phyloP scores from a whole-genome alignment of 257 asterid species.

The Linaria vulgaris region DNA sequence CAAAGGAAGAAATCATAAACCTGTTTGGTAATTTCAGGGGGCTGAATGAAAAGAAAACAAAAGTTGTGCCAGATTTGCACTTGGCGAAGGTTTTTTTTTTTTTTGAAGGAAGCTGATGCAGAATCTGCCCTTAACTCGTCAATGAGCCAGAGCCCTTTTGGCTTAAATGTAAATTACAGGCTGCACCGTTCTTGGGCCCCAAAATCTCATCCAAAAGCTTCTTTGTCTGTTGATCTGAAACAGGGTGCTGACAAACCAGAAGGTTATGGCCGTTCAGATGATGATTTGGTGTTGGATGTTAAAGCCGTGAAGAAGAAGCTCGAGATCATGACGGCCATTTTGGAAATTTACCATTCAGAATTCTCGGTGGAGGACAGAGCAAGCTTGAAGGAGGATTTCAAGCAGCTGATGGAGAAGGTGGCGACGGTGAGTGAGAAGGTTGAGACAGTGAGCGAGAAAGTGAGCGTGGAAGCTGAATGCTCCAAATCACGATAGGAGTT shows the following conservation, averaged over 20 bases:
- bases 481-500: neutral
- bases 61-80: too few species aligned
- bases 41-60: too few species aligned
- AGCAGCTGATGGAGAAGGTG: conserved; percentile 39
- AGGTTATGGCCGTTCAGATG: conserved; percentile 19
- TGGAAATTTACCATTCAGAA: conserved; percentile 35
- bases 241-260: conserved; percentile 25
- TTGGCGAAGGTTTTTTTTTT: too few species aligned
- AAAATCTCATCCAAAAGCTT: conserved; percentile 23
- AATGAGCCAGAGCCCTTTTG: too few species aligned
- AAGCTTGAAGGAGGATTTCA: conserved; percentile 38
- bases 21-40: too few species aligned
- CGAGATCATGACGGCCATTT: conserved; percentile 28
- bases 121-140: too few species aligned
- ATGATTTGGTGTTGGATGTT: conserved; percentile 33
- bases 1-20: too few species aligned
- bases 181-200: too few species aligned
- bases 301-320: conserved; percentile 30
- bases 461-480: conserved; percentile 6
- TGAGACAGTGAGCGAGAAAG: conserved; percentile 1
- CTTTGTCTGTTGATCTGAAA: conserved; percentile 14
- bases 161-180: too few species aligned
- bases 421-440: conserved; percentile 13
- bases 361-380: conserved; percentile 31
- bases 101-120: too few species aligned